Conservation (phyloP, 1,284 basidiomycete genomes). For the Exobasidium cylindrosporum region DNA sequence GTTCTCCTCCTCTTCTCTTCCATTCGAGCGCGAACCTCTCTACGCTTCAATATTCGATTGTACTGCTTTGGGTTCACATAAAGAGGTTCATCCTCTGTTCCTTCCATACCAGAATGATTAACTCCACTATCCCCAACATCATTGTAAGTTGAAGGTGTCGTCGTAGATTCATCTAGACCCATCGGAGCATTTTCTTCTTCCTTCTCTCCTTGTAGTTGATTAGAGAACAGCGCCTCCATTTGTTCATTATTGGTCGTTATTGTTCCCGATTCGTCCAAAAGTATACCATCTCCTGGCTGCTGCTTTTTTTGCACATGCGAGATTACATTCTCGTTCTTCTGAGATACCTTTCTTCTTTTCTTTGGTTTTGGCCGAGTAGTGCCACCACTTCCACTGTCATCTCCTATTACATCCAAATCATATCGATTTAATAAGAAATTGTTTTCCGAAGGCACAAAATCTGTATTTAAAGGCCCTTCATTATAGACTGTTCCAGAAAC, state of each 20-base stretch:
- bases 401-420: constrained; percentile 7
- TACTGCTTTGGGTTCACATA: constrained; percentile 55
- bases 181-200: not conserved
- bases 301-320: not conserved
- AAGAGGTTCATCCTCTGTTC: constrained; percentile 34
- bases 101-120: constrained; percentile 27
- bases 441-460: not conserved
- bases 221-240: not conserved
- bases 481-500: not conserved
- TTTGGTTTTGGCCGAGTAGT: constrained; percentile 11
- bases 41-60: constrained; percentile 49
- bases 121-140: constrained; percentile 2
- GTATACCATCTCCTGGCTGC: not conserved
- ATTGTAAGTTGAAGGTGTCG: not conserved
- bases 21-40: constrained; percentile 43
- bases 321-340: not conserved
- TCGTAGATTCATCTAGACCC: not conserved
- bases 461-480: not conserved
- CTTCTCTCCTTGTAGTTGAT: not conserved
- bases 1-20: constrained; percentile 45
- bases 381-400: constrained; percentile 13
- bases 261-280: not conserved
- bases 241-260: not conserved
- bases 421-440: not conserved
- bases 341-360: not conserved